A percentile compares a stretch with the other conserved stretches of the same genome.
Evolutionary conservation across 345 rosid species (phyloP).

Genomic region (Erysimum cheiranthoides): DNA sequence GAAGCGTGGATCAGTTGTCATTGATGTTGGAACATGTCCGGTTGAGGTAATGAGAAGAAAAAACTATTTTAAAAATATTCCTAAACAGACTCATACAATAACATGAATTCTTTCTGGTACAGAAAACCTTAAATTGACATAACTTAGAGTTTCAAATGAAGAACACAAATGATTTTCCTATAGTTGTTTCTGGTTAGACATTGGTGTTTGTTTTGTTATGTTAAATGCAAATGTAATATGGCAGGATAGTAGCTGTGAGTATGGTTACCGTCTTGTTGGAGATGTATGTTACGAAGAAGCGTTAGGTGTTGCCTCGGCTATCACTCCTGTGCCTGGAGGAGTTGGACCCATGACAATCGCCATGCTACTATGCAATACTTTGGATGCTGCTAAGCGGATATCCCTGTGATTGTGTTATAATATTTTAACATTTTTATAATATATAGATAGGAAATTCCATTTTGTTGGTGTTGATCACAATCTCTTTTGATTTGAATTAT

Average conservation of each 20-base stretch:
- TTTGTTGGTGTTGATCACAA: not conserved
- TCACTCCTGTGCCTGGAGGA: constrained; percentile 96
- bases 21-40: constrained; percentile 88
- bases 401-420: constrained; percentile 24
- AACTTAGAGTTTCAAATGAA: too few relatives aligned
- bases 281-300: constrained; percentile 93
- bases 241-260: constrained; percentile 77
- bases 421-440: not conserved
- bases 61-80: not conserved
- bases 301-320: constrained; percentile 68
- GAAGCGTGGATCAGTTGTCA: constrained; percentile 82
- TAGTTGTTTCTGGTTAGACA: constrained; percentile 6
- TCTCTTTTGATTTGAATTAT: not conserved
- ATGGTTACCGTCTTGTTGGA: constrained; percentile 76
- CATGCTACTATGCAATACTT: constrained; percentile 82
- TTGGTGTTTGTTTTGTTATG: constrained; percentile 18
- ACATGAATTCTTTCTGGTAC: too few relatives aligned
- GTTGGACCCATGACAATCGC: constrained; percentile 95
- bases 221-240: constrained; percentile 19
- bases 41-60: constrained; percentile 58
- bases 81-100: too few relatives aligned
- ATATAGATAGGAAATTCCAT: not conserved
- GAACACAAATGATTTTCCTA: constrained; percentile 1
- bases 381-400: constrained; percentile 72
- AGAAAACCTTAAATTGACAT: too few relatives aligned